Conservation (phyloP, 352 stramenopile species). For the Globisporangium cederbergense region DNA sequence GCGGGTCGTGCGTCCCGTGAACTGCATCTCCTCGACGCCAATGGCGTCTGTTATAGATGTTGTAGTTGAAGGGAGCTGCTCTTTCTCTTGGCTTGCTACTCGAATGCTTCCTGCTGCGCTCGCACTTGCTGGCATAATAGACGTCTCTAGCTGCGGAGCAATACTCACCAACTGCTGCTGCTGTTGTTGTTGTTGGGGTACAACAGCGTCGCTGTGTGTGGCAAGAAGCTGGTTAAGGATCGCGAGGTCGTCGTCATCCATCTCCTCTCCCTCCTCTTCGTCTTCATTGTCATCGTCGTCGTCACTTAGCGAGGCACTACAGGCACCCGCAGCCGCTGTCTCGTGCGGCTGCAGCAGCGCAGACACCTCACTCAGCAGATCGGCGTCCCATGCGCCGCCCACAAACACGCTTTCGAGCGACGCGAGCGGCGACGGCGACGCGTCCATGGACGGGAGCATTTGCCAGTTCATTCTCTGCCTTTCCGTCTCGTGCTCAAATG, state of each 20-base stretch:
- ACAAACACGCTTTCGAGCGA: slow-evolving; percentile 1
- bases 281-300: slow-evolving; percentile 4
- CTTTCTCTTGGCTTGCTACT: background rate
- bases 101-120: background rate
- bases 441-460: background rate
- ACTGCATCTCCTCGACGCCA: slow-evolving; percentile 5
- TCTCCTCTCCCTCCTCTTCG: slow-evolving; percentile 1
- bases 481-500: background rate
- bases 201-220: background rate
- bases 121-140: background rate
- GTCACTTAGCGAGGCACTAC: background rate
- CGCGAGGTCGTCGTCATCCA: slow-evolving; percentile 13
- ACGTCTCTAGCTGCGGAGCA: background rate
- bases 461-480: background rate
- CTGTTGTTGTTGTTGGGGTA: background rate
- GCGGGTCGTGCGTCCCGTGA: slow-evolving; percentile 17
- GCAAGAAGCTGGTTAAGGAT: slow-evolving; percentile 17
- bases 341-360: slow-evolving; percentile 8
- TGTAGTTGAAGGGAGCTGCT: background rate
- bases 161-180: background rate
- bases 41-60: background rate
- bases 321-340: too few species aligned
- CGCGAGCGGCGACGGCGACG: slow-evolving; percentile 4
- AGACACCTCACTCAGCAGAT: slow-evolving; percentile 13
- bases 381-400: slow-evolving; percentile 9